Base-by-base conservation (phyloP, 1,284 basidiomycete species). In the Neotropicomus parvogracilis region DNA sequence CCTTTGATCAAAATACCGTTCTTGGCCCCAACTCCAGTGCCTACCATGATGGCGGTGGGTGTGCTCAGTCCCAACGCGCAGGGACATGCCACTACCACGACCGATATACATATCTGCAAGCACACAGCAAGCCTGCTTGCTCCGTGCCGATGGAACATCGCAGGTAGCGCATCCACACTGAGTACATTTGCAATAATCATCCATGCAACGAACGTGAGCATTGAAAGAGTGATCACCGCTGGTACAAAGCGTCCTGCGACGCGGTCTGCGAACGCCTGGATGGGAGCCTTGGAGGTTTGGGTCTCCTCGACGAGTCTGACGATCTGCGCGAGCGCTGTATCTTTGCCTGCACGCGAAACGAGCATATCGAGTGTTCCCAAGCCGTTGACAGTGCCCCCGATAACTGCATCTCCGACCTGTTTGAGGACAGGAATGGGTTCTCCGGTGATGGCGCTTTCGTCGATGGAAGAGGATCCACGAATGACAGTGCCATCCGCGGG, bases 1-100 rank as follows among this genome's bases (percentile, higher is more conserved):
- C 97, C 95, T 66, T 99, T 99, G 81, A 99, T 98, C 40, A 99
- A 73, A 54, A 99, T 99, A 0, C 97, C 97, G 62, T 98, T 94
- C 73, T 90, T 80, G 11, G 97, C 97, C 2, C 97, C 97, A 46
- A 99, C 86, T 0, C 97, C 97, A 0, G 97, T 99, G 26, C 97
- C 97, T 33, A 99, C 97, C 97, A 99, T 99, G 69, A 99, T 95
- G 1, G 97, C 97, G 0, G 97, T 99, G 0, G 97, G 97, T 0
- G 97, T 99, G 50, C 90, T 91, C 46, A 99, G 78, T 3, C 97
- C 97, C 24, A 99, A 79, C 0, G 97, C 97, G 64, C 97, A 99
- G 0, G 97, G 97, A 66, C 97, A 99, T 4, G 97, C 97, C 48
- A 99, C 95, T 37, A 99, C 97, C 49, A 99, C 83, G 54, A 99